Evolutionary conservation across 805 yeast species (phyloP).

Genomic region (Ogataea methylovora): DNA sequence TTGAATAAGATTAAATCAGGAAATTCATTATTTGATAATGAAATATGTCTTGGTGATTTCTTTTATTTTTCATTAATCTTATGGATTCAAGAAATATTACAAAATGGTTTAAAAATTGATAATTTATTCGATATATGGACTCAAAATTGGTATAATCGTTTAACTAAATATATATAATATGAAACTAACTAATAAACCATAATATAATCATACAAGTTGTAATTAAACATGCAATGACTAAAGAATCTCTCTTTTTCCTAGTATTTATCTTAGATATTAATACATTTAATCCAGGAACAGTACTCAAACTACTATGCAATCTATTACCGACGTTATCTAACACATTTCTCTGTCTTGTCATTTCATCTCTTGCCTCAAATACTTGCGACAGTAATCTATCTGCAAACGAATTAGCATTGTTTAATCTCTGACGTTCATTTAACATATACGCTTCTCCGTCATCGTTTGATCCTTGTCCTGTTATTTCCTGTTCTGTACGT

Average conservation of each 20-base stretch:
- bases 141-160: neutral
- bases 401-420: conserved; percentile 64
- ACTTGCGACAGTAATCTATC: conserved; percentile 82
- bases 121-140: neutral
- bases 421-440: conserved; percentile 69
- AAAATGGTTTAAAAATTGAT: neutral
- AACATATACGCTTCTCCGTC: conserved; percentile 67
- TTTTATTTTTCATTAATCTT: neutral
- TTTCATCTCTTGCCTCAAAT: conserved; percentile 81
- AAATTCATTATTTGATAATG: neutral
- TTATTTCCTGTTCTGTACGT: conserved; percentile 25
- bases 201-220: conserved; percentile 65
- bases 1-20: neutral
- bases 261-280: conserved; percentile 77
- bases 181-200: conserved; percentile 18
- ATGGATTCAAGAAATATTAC: neutral
- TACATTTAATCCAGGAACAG: conserved; percentile 77
- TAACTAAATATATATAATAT: neutral
- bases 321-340: conserved; percentile 58
- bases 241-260: conserved; percentile 79
- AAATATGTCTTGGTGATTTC: neutral
- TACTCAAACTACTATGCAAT: conserved; percentile 51
- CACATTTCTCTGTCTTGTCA: conserved; percentile 60
- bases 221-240: conserved; percentile 72
- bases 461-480: conserved; percentile 2